Evolutionary conservation across 2,329 filamentous ascomycete genomes (phyloP).

Genomic region (Grosmannia penicillata): DNA sequence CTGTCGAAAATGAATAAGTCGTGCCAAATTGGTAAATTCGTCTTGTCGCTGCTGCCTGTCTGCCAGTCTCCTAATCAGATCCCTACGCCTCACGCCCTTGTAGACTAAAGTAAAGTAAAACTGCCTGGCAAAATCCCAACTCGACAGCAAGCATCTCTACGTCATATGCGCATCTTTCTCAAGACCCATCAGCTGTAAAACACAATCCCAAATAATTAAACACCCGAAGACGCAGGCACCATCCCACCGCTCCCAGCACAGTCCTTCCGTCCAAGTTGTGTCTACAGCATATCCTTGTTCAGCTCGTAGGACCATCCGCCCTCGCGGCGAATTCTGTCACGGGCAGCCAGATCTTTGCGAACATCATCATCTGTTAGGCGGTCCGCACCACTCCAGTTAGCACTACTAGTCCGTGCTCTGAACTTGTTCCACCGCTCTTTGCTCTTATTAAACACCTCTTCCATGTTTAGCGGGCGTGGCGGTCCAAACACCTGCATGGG

Average conservation of each 20-base stretch:
- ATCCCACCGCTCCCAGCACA: no score
- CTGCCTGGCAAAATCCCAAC: no score
- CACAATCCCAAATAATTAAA: no score
- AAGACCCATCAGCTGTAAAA: background rate
- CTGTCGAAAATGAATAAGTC: no score
- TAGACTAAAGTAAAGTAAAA: no score
- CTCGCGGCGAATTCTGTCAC: conserved; percentile 66
- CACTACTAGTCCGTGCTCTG: conserved; percentile 79
- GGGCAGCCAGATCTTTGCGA: conserved; percentile 59
- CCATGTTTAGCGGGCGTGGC: conserved; percentile 79
- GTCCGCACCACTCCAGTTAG: conserved; percentile 81
- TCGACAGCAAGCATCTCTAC: no score
- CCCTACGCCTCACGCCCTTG: no score
- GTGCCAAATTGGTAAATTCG: no score
- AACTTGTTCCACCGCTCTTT: conserved; percentile 79
- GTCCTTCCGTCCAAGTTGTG: no score
- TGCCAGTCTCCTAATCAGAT: no score
- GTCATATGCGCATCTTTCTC: background rate
- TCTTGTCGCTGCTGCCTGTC: no score
- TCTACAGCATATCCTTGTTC: conserved; percentile 29
- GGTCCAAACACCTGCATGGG: conserved; percentile 79
- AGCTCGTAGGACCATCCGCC: conserved; percentile 71
- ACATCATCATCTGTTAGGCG: conserved; percentile 78
- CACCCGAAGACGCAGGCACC: no score
- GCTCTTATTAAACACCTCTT: conserved; percentile 87